phyloP scores from a whole-genome alignment of 768 basidiomycete genomes.

The Suillus clintonianus region DNA sequence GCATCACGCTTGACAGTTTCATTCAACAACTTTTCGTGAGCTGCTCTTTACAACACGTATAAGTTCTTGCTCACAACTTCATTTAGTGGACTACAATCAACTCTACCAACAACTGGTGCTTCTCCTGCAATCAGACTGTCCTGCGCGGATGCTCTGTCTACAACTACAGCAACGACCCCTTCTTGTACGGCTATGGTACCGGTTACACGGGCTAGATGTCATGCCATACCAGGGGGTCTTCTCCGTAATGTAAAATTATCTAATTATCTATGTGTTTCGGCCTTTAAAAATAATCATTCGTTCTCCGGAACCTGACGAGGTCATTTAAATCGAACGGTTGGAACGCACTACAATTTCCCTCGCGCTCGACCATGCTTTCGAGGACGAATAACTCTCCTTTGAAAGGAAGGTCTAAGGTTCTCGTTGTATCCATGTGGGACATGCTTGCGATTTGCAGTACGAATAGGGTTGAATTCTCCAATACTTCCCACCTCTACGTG shows the following conservation, averaged over 20 bases:
- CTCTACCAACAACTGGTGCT: constrained; percentile 18
- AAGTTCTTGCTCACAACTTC: background rate
- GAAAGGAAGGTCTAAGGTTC: background rate
- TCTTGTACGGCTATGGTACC: background rate
- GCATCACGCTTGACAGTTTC: constrained; percentile 5
- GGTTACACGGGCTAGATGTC: background rate
- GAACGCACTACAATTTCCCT: background rate
- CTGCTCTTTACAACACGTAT: no score
- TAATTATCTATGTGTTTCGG: background rate
- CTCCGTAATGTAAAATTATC: background rate
- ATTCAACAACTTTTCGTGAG: constrained; percentile 4
- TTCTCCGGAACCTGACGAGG: background rate
- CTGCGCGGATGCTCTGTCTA: constrained; percentile 11
- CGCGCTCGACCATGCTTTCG: background rate
- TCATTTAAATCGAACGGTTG: background rate
- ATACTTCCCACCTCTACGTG: no score
- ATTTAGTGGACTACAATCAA: constrained; percentile 13
- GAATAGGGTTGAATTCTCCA: background rate
- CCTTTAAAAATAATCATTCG: background rate
- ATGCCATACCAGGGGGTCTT: background rate
- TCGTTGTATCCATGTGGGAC: background rate
- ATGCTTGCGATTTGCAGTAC: background rate
- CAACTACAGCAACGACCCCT: constrained; percentile 9
- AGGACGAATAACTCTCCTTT: background rate
- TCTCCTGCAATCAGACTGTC: constrained; percentile 14